phyloP scores from a whole-genome alignment of 345 rosid genomes.

The Passiflora organensis region DNA sequence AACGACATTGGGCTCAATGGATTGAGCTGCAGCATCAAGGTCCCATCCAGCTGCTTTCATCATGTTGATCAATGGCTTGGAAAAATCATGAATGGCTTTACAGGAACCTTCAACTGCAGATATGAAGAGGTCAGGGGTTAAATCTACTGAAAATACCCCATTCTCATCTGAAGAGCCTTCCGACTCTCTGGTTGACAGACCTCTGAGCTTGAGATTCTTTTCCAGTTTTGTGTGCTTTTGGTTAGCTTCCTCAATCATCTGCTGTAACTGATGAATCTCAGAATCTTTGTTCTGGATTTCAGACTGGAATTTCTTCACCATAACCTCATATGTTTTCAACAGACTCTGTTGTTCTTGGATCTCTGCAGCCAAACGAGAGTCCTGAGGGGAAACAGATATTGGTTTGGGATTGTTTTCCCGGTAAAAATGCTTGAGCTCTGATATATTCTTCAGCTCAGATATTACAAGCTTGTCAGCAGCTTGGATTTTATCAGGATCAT shows the following conservation, averaged over 20 bases:
- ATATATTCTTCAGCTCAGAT: constrained; percentile 70
- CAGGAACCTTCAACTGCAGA: constrained; percentile 57
- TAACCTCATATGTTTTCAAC: constrained; percentile 79
- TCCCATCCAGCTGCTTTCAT: constrained; percentile 95
- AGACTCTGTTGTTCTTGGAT: constrained; percentile 84
- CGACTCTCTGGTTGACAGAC: constrained; percentile 58
- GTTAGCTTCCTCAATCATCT: constrained; percentile 67
- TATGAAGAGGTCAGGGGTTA: constrained; percentile 58
- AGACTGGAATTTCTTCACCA: constrained; percentile 86
- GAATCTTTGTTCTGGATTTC: constrained; percentile 86
- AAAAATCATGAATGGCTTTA: constrained; percentile 78
- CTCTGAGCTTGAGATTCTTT: constrained; percentile 77
- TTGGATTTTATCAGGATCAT: constrained; percentile 81
- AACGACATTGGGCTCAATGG: constrained; percentile 63
- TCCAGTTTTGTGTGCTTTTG: constrained; percentile 69
- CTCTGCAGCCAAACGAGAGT: constrained; percentile 88
- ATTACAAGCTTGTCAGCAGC: constrained; percentile 78
- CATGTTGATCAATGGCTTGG: constrained; percentile 79
- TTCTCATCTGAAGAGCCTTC: constrained; percentile 46
- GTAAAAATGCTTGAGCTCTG: constrained; percentile 71
- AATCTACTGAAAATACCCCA: constrained; percentile 42
- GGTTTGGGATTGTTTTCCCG: constrained; percentile 76
- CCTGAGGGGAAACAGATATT: constrained; percentile 61
- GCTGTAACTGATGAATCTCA: constrained; percentile 64
- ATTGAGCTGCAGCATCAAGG: constrained; percentile 80